These are phyloP conservation scores for Hydnum rufescens DNA, from an alignment of 768 basidiomycete species.

Conservation along the genomic window DNA sequence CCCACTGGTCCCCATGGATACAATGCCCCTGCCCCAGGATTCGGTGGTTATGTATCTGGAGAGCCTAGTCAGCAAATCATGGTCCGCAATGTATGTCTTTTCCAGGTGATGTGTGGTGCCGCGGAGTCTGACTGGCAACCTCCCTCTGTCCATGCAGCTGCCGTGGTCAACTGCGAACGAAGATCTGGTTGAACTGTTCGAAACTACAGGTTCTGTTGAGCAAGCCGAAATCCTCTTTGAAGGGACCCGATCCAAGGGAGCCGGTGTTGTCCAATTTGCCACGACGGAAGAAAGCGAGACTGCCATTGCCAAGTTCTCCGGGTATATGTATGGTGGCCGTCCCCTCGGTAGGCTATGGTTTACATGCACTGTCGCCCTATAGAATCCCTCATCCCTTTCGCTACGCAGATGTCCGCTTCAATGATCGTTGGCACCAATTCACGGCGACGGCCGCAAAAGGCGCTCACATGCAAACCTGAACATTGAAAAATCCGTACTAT, in stretches of 20 bases:
- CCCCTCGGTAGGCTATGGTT: constrained; percentile 48
- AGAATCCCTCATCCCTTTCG: constrained; percentile 1
- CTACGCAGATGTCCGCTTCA: constrained; percentile 72
- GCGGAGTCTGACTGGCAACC: neutral
- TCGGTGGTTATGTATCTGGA: neutral
- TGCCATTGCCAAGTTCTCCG: constrained; percentile 90
- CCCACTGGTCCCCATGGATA: constrained; percentile 1
- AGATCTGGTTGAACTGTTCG: constrained; percentile 92
- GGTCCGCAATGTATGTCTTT: constrained; percentile 90
- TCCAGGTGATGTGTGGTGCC: neutral
- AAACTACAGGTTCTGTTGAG: constrained; percentile 91
- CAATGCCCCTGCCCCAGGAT: neutral
- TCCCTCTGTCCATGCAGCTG: constrained; percentile 29
- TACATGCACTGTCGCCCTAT: neutral
- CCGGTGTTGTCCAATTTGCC: constrained; percentile 88
- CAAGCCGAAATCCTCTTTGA: constrained; percentile 90
- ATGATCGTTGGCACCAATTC: constrained; percentile 90
- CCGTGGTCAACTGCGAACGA: constrained; percentile 99
- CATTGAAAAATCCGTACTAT: no score
- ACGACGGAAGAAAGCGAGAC: constrained; percentile 80
- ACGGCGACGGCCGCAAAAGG: constrained; percentile 78
- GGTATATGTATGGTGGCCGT: constrained; percentile 86
- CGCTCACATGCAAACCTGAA: neutral
- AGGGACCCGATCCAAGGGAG: constrained; percentile 79
- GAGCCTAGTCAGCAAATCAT: constrained; percentile 91